These are phyloP conservation scores for Metschnikowia orientalis DNA, from an alignment of 805 yeast genomes.

Conservation along the genomic window DNA sequence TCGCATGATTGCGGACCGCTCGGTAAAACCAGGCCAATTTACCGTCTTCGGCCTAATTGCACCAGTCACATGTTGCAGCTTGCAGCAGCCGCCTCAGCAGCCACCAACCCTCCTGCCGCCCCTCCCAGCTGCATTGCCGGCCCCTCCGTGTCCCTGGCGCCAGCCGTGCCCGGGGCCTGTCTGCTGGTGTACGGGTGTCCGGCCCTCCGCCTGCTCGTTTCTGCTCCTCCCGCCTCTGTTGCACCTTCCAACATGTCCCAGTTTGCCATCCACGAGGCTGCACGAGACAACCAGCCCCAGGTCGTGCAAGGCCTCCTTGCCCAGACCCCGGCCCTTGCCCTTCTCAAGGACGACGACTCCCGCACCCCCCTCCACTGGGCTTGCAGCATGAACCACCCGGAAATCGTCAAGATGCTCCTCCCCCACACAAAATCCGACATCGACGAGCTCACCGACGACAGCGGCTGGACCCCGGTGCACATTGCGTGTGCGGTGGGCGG, in stretches of 20 bases:
- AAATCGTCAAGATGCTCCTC: conserved; percentile 44
- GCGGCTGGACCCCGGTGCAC: conserved; percentile 89
- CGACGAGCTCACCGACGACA: conserved; percentile 63
- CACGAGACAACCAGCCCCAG: conserved; percentile 53
- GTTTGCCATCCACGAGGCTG: conserved; percentile 55
- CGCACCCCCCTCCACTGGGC: conserved; percentile 92
- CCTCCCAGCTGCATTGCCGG: no score
- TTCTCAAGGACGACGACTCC: conserved; percentile 61
- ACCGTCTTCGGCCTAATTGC: no score
- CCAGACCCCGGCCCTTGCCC: conserved; percentile 45
- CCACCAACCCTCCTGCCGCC: no score
- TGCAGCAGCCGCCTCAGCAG: no score
- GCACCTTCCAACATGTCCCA: conserved; percentile 5
- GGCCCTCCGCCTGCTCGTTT: background rate
- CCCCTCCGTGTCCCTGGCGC: no score
- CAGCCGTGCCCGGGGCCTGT: conserved; percentile 1
- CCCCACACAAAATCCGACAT: conserved; percentile 44
- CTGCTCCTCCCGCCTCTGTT: background rate
- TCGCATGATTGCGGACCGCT: conserved; percentile 3
- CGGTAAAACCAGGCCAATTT: conserved; percentile 5
- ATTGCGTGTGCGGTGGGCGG: conserved; percentile 77
- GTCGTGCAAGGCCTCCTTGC: conserved; percentile 49
- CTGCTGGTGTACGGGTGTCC: conserved; percentile 9
- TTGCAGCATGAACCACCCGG: conserved; percentile 53
- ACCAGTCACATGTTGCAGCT: no score